Conservation (phyloP, 345 rosid species). For the rapeseed (Brassica napus) region Da-Ae NC_063452.1:27415501-27416000, state of each 20-base stretch:
- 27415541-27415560: neutral
- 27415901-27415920: neutral
- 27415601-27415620: neutral
- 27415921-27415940: neutral
- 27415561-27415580: neutral
- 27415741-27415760: neutral
- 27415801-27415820: neutral
- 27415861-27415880: neutral
- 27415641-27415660: neutral
- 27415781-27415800: neutral
- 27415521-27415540: neutral
- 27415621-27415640: neutral
- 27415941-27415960: neutral
- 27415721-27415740: neutral
- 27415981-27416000: neutral
- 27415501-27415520: neutral
- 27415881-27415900: neutral
- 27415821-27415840: neutral
- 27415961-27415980: neutral
- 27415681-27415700: too few relatives aligned
- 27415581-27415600: neutral
- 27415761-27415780: neutral
- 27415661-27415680: neutral
- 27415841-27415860: neutral
- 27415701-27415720: neutral